Evolutionary conservation across 2,329 filamentous ascomycete genomes (phyloP).

Genomic region (Dactylonectria estremocensis): DNA sequence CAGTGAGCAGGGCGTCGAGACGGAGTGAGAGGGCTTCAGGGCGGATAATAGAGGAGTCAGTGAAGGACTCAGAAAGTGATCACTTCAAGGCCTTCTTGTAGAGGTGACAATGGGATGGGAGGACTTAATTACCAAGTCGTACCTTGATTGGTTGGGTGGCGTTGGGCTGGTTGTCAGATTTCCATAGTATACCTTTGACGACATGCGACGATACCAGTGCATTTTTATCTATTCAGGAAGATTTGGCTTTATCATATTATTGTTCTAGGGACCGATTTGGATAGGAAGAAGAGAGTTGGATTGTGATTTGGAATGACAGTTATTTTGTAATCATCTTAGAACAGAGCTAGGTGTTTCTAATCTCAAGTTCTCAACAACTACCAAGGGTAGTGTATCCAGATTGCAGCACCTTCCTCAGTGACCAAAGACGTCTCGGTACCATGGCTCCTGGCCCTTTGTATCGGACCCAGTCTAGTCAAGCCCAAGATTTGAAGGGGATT

Average conservation of each 20-base stretch:
- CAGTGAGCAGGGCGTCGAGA: constrained; percentile 33
- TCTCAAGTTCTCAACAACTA: too few species aligned
- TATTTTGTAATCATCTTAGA: too few species aligned
- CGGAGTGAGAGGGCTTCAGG: constrained; percentile 27
- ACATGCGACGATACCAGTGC: constrained; percentile 35
- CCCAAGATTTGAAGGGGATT: too few species aligned
- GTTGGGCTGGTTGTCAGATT: background rate
- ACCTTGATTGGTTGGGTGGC: constrained; percentile 1
- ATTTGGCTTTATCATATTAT: constrained; percentile 6
- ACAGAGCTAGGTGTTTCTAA: too few species aligned
- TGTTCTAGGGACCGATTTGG: background rate
- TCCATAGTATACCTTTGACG: constrained; percentile 28
- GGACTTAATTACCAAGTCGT: background rate
- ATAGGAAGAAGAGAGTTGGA: background rate
- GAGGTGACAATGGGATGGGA: background rate
- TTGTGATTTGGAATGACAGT: background rate
- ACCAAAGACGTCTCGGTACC: too few species aligned
- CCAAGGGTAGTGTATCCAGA: too few species aligned
- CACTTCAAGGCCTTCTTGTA: constrained; percentile 47
- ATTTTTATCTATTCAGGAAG: constrained; percentile 15
- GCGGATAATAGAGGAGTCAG: constrained; percentile 41
- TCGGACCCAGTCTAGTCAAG: too few species aligned
- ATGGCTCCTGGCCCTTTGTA: too few species aligned
- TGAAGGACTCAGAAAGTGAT: constrained; percentile 39
- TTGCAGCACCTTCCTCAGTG: too few species aligned